phyloP scores from a whole-genome alignment of 2,329 filamentous ascomycete genomes.

The Fusarium phyllophilum region DNA sequence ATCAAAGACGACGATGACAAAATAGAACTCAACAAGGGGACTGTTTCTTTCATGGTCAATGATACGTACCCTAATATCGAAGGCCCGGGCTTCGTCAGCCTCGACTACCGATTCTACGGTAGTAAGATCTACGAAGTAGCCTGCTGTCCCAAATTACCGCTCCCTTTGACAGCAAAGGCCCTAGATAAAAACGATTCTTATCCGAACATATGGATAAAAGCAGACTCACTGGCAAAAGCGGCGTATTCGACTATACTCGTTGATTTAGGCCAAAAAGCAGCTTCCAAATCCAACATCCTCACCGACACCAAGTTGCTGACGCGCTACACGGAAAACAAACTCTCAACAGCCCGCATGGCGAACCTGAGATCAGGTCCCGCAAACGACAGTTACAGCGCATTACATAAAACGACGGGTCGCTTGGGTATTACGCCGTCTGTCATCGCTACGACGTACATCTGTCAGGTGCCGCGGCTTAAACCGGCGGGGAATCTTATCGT shows the following conservation, averaged over 20 bases:
- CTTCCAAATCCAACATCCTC: not conserved
- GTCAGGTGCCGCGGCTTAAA: not conserved
- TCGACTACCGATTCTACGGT: not conserved
- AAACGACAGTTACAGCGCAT: not conserved
- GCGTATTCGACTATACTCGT: not conserved
- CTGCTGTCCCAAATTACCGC: not conserved
- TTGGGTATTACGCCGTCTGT: not conserved
- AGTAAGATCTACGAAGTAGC: rapidly evolving
- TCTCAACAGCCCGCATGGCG: not conserved
- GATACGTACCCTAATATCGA: not conserved
- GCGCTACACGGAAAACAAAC: not conserved
- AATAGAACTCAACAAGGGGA: not conserved
- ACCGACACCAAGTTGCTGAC: not conserved
- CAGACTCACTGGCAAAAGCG: not conserved
- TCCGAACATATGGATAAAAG: not conserved
- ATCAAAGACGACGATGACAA: not conserved
- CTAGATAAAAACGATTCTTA: not conserved
- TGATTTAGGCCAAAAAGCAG: not conserved
- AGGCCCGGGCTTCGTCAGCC: not conserved
- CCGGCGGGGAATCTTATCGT: not conserved
- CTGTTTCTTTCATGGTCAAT: not conserved
- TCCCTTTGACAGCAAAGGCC: rapidly evolving
- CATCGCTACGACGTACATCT: not conserved
- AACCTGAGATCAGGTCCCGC: not conserved
- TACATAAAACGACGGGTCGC: rapidly evolving